A percentile compares a stretch with the other conserved stretches of the same genome.
These are phyloP conservation scores for Pelagomonas calceolata DNA, from an alignment of 108 stramenopile genomes.

Conservation along the genomic window DNA sequence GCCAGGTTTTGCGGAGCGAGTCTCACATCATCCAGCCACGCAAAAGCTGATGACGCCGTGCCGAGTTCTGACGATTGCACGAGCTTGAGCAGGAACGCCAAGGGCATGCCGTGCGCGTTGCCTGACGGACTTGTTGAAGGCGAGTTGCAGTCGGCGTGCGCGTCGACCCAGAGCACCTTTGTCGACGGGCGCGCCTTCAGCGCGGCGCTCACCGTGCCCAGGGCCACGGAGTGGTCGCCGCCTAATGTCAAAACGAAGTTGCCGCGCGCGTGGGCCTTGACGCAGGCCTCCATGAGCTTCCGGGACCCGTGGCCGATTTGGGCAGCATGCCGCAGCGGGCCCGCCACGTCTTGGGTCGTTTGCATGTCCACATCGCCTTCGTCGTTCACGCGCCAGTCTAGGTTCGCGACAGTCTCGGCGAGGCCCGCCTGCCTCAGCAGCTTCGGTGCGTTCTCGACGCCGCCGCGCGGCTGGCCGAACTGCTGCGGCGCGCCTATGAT, in stretches of 20 bases:
- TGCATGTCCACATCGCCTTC: slow-evolving; percentile 14
- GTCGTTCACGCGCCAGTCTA: slow-evolving; percentile 23
- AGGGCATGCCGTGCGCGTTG: slow-evolving; percentile 99
- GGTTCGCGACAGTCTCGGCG: slow-evolving; percentile 1
- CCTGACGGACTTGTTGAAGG: slow-evolving; percentile 74
- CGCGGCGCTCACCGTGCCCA: slow-evolving; percentile 81
- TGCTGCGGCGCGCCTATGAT: slow-evolving; percentile 18
- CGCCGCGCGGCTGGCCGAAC: slow-evolving; percentile 15
- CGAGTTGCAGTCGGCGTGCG: slow-evolving; percentile 97
- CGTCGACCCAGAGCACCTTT: slow-evolving; percentile 97
- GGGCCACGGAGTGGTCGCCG: slow-evolving; percentile 94
- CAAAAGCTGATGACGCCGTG: background rate
- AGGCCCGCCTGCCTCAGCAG: slow-evolving; percentile 10
- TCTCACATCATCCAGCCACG: slow-evolving; percentile 11
- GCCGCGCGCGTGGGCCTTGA: slow-evolving; percentile 18
- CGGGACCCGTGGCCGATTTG: slow-evolving; percentile 1
- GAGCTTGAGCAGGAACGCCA: slow-evolving; percentile 75
- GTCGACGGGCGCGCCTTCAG: slow-evolving; percentile 68
- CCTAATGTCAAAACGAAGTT: slow-evolving; percentile 80
- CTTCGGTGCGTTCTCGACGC: slow-evolving; percentile 13
- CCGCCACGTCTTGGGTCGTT: background rate
- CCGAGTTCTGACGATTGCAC: background rate
- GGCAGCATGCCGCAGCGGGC: slow-evolving; percentile 5
- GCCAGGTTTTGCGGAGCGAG: slow-evolving; percentile 55
- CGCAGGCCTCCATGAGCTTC: slow-evolving; percentile 3